Evolutionary conservation across 202 grass and related monocot species (phyloP), one percentile per base, ranked within the genome.

Genomic region (Alloteropsis angusta): DNA sequence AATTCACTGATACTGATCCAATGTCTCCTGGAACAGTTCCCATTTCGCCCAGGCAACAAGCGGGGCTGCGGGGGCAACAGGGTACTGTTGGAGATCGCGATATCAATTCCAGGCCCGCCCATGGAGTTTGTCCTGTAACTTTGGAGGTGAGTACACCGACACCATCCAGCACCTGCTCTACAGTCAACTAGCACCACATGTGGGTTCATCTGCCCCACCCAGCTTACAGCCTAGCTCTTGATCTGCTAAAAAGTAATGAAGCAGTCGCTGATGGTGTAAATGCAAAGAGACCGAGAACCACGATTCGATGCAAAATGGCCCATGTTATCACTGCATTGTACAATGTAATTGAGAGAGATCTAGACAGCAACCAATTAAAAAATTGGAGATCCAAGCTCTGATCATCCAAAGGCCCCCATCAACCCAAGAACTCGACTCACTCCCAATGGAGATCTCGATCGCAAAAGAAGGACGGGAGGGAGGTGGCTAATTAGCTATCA

Each of bases 361-460:
- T 28, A 57, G 1, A 43, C 25, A 35, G 55, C 56, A 69, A 83
- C 54, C 21, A 55, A 55, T 39, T 7, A 81, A 62, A n/a, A 66
- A 78, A 61, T 42, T 63, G 88, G 84, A 83, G 80, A 87, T 67
- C 68, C 52, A 80, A 58, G 35, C 36, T 71, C 68, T 57, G 63
- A 55, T 79, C 87, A 46, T 42, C 66, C 83, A 86, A 22, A 10
- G 0, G 52, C 19, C 52, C 52, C 50, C 50, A 55, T 22, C 52
- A 54, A 54, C 50, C 53, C 54, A 57, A 57, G 52, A 79, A 62
- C 42, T 48, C 43, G 47, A 71, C 26, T 37, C 21, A 12, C 38
- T 16, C 43, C 42, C 10, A 32, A 82, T 42, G 60, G 71, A 46
- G 60, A 83, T 69, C 42, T 32, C 42, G 23, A 12, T 19, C 47